phyloP scores from a whole-genome alignment of 1,284 basidiomycete species.

The Ceraceosorus guamensis region DNA sequence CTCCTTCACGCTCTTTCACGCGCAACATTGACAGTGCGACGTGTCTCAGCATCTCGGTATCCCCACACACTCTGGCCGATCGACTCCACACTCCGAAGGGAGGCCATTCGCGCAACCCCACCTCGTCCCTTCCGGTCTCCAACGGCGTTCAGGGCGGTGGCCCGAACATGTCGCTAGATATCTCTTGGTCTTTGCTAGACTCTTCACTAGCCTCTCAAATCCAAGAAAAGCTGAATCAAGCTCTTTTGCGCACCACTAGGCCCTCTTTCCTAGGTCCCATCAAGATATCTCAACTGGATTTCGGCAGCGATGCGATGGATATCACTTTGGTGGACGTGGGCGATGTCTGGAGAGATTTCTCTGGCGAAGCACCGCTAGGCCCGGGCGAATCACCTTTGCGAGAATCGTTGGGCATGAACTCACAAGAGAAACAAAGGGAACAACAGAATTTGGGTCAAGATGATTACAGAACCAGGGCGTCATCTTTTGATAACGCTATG shows the following conservation, averaged over 20 bases:
- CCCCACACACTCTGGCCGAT: too few relatives aligned
- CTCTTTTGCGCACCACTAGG: constrained; percentile 62
- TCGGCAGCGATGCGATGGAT: constrained; percentile 74
- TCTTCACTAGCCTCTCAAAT: constrained; percentile 64
- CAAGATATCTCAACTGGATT: constrained; percentile 73
- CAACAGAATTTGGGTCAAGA: not conserved
- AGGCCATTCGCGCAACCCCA: too few relatives aligned
- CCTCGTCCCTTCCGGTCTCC: too few relatives aligned
- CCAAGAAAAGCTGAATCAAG: constrained; percentile 70
- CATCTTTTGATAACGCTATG: not conserved
- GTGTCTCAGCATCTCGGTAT: too few relatives aligned
- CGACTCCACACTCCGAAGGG: too few relatives aligned
- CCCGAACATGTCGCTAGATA: constrained; percentile 50
- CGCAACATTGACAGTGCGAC: too few relatives aligned
- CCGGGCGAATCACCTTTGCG: not conserved
- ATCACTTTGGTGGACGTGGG: constrained; percentile 82
- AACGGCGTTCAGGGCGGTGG: not conserved
- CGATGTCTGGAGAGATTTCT: constrained; percentile 81
- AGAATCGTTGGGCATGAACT: not conserved
- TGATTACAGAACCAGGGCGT: constrained; percentile 52
- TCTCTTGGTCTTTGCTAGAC: constrained; percentile 58
- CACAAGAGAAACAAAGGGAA: not conserved
- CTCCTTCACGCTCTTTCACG: too few relatives aligned
- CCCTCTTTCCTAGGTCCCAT: constrained; percentile 92
- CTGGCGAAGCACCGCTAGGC: too few relatives aligned